A percentile compares a stretch with the other conserved stretches of the same genome.
These are phyloP conservation scores for Lecanoromycetidae sp. DNA, from an alignment of 2,329 filamentous ascomycete genomes.

Conservation along the genomic window DNA sequence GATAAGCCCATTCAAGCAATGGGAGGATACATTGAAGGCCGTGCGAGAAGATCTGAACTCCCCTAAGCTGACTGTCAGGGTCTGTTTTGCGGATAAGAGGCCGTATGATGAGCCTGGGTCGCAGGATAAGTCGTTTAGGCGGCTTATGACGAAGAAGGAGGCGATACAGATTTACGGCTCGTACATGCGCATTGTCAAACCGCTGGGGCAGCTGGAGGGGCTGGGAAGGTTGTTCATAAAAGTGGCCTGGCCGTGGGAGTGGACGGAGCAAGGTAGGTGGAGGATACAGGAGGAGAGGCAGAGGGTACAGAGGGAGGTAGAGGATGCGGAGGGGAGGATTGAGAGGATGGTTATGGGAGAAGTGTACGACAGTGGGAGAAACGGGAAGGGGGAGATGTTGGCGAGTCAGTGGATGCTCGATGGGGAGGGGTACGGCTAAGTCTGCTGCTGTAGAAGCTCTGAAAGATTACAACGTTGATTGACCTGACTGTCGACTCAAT, in stretches of 20 bases:
- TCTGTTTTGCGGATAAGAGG: not conserved
- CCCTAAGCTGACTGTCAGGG: not conserved
- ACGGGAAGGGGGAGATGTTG: not conserved
- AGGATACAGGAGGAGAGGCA: not conserved
- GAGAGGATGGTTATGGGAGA: not conserved
- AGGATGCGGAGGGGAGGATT: not conserved
- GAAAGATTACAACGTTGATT: no score
- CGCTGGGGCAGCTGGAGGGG: not conserved
- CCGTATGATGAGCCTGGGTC: not conserved
- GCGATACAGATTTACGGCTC: not conserved
- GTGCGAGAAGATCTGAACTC: not conserved
- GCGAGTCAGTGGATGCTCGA: not conserved
- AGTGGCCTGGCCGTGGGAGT: not conserved
- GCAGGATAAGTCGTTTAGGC: not conserved
- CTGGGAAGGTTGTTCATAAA: not conserved
- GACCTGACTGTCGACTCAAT: no score
- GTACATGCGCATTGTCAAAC: not conserved
- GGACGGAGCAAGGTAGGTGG: not conserved
- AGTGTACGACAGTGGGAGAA: not conserved
- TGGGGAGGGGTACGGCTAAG: no score
- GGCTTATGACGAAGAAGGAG: not conserved
- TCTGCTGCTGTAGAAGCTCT: no score
- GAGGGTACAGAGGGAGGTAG: not conserved
- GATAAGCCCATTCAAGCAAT: not conserved
- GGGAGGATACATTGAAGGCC: not conserved